Conservation (phyloP, 441 rosid genomes). For the Pelargonium fulgidum region DNA sequence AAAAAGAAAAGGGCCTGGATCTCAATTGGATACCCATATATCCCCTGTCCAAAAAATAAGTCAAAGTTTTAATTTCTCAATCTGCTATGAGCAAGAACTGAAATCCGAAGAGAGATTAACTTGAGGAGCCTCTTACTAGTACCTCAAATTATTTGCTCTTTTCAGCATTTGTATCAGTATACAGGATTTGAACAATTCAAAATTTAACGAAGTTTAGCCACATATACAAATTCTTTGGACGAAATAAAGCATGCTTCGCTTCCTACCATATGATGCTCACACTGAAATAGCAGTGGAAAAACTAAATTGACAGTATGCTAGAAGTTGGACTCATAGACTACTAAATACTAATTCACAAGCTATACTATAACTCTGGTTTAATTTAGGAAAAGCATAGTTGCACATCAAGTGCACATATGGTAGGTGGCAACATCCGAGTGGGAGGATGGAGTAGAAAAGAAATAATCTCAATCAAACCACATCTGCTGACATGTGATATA, state of each 20-base stretch:
- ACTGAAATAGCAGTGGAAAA: background rate
- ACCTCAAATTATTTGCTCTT: background rate
- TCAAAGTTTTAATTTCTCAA: background rate
- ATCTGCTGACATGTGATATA: no score
- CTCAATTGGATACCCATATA: constrained; percentile 90
- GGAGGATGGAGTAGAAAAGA: no score
- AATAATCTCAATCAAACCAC: no score
- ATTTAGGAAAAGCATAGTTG: no score
- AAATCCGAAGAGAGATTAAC: background rate
- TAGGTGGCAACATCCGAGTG: no score
- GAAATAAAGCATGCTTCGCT: background rate
- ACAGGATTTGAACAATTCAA: background rate
- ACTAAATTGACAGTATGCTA: background rate
- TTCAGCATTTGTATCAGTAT: background rate
- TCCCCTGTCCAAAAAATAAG: constrained; percentile 45
- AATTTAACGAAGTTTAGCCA: background rate
- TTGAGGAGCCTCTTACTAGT: background rate
- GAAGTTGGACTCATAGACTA: background rate
- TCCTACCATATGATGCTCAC: background rate
- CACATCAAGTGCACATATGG: no score
- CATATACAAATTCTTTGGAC: background rate
- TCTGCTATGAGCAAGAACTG: background rate
- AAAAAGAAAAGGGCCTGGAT: constrained; percentile 91
- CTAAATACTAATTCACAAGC: background rate
- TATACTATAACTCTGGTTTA: background rate